Percentiles rank a stretch among this genome's conserved stretches.
These are phyloP conservation scores for Phialophora chinensis DNA, from an alignment of 2,329 filamentous ascomycete species.

Conservation along the genomic window DNA sequence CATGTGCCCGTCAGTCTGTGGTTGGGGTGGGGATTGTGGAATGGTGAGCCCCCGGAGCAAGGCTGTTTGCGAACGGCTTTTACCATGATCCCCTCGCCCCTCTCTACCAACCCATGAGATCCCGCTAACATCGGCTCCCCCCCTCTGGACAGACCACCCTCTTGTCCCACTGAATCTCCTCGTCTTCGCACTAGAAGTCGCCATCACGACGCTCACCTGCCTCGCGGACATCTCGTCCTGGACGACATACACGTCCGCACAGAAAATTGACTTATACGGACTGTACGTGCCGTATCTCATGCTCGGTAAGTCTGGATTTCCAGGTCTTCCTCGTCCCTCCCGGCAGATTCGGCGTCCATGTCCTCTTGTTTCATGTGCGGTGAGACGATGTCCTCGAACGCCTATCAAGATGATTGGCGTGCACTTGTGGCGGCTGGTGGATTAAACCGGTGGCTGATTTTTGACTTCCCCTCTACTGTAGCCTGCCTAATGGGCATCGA, in stretches of 20 bases:
- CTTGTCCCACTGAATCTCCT: constrained; percentile 65
- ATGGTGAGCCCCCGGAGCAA: constrained; percentile 46
- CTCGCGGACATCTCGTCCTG: constrained; percentile 67
- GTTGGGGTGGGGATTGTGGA: constrained; percentile 62
- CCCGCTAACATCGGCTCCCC: not conserved
- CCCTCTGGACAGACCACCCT: constrained; percentile 55
- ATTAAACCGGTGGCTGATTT: not conserved
- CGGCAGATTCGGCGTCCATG: not conserved
- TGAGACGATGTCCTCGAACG: not conserved
- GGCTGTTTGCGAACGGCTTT: not conserved
- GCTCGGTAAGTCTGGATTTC: constrained; percentile 54
- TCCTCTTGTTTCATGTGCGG: not conserved
- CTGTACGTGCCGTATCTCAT: constrained; percentile 65
- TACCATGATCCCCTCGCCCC: not conserved
- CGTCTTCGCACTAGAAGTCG: constrained; percentile 64
- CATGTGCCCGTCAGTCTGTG: constrained; percentile 67
- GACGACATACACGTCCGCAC: constrained; percentile 51
- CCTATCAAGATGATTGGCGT: not conserved
- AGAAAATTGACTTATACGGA: constrained; percentile 58
- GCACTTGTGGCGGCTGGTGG: not conserved
- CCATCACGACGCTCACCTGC: constrained; percentile 67
- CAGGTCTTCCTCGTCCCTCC: constrained; percentile 7
- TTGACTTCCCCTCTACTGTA: constrained; percentile 29
- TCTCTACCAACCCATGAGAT: not conserved
- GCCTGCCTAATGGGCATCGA: constrained; percentile 49